phyloP scores from a whole-genome alignment of 2,329 filamentous ascomycete genomes.

The Aspergillus sp. region DNA sequence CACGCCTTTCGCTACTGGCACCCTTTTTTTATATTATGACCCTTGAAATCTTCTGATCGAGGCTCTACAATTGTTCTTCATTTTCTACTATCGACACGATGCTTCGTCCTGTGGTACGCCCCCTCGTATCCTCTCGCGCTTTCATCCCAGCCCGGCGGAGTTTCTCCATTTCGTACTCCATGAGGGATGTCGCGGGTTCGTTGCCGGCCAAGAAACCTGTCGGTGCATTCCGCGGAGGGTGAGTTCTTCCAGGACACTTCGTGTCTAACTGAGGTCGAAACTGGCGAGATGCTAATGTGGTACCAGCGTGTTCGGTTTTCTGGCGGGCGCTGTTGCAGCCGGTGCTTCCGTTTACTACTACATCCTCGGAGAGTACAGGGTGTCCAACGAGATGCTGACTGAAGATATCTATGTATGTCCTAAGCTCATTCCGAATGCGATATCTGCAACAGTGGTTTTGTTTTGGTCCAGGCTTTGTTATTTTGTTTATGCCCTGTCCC shows the following conservation, averaged over 20 bases:
- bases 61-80: neutral
- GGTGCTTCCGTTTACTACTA: conserved; percentile 87
- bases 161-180: conserved; percentile 38
- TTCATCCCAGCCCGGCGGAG: conserved; percentile 20
- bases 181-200: conserved; percentile 35
- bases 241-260: conserved; percentile 34
- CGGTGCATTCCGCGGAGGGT: conserved; percentile 71
- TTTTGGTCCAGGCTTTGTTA: neutral
- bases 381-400: conserved; percentile 86
- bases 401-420: conserved; percentile 91
- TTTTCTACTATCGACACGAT: conserved; percentile 13
- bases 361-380: conserved; percentile 86
- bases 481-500: neutral
- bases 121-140: conserved; percentile 16
- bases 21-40: conserved; percentile 1
- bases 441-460: neutral
- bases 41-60: conserved; percentile 1
- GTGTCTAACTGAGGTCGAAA: neutral
- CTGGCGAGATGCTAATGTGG: conserved; percentile 1
- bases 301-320: conserved; percentile 80
- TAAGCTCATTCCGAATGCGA: neutral
- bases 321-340: conserved; percentile 76
- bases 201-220: conserved; percentile 63
- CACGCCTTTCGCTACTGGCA: neutral
- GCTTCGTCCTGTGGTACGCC: conserved; percentile 18